Conservation (phyloP, 768 basidiomycete genomes). For the Russula griseocarnosa region DNA sequence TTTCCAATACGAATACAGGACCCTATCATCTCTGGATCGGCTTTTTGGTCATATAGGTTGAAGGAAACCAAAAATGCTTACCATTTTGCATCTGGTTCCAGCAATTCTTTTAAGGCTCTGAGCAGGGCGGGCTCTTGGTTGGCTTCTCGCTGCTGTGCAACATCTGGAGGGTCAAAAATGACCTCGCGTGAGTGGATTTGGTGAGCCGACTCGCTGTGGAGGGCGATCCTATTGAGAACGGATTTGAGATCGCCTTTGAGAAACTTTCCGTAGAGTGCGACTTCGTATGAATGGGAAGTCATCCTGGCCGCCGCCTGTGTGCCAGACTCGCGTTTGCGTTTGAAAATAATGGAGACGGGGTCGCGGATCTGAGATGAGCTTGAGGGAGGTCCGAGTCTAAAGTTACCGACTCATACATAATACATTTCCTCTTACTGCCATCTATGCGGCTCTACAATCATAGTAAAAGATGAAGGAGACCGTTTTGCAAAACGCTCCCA, state of each 20-base stretch:
- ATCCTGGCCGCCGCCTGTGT: conserved; percentile 12
- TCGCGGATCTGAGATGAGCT: conserved; percentile 15
- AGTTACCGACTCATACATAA: not conserved
- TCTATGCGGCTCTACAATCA: conserved; percentile 8
- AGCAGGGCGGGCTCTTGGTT: conserved; percentile 65
- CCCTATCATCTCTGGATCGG: conserved; percentile 42
- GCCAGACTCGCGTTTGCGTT: not conserved
- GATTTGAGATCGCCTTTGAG: conserved; percentile 70
- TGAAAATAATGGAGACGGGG: not conserved
- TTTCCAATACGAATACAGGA: conserved; percentile 74
- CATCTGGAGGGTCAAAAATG: conserved; percentile 77
- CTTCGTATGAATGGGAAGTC: conserved; percentile 63
- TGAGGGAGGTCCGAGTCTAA: too few species aligned
- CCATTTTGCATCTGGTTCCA: conserved; percentile 63
- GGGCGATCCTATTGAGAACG: conserved; percentile 75
- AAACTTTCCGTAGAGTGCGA: conserved; percentile 80
- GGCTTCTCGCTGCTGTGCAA: conserved; percentile 54
- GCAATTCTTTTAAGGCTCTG: conserved; percentile 70
- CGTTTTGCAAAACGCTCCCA: conserved; percentile 24
- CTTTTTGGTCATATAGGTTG: not conserved
- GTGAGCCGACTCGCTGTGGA: conserved; percentile 73
- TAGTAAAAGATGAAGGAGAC: conserved; percentile 23
- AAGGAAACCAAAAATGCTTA: conserved; percentile 33
- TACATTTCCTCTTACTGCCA: not conserved
- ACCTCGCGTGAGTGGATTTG: conserved; percentile 73